phyloP scores from a whole-genome alignment of 2,329 filamentous ascomycete species.

The Penicillium sp. region DNA sequence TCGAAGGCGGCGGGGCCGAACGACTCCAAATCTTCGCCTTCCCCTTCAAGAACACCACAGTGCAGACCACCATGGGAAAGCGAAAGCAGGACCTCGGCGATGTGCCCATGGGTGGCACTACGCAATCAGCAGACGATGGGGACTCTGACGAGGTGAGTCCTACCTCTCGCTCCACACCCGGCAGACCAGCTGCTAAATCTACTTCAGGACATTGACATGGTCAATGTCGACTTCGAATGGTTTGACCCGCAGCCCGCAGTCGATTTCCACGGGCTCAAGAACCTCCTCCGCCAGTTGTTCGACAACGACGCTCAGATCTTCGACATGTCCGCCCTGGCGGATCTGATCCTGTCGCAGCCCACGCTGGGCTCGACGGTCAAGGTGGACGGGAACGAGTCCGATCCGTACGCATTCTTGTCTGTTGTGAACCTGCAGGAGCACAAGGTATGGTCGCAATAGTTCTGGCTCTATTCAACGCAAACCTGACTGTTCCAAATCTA shows the following conservation, averaged over 20 bases:
- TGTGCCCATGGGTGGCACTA: conserved; percentile 43
- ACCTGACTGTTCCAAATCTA: conserved; percentile 31
- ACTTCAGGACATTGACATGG: conserved; percentile 75
- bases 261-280: conserved; percentile 94
- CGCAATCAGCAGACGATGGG: conserved; percentile 40
- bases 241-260: conserved; percentile 88
- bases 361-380: conserved; percentile 93
- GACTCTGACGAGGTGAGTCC: conserved; percentile 42
- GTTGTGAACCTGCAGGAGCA: conserved; percentile 80
- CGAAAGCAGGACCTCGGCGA: conserved; percentile 51
- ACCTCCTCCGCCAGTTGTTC: conserved; percentile 83
- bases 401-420: conserved; percentile 89
- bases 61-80: conserved; percentile 49
- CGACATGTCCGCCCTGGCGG: conserved; percentile 80
- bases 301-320: conserved; percentile 83
- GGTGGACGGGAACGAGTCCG: conserved; percentile 88
- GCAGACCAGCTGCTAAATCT: conserved; percentile 9
- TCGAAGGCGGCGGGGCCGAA: conserved; percentile 23
- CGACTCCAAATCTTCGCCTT: conserved; percentile 8
- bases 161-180: conserved; percentile 2
- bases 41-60: conserved; percentile 4
- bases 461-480: background rate
- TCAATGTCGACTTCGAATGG: conserved; percentile 98
- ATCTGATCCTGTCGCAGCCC: conserved; percentile 82
- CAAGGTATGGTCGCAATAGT: conserved; percentile 41